A percentile compares a stretch with the other conserved stretches of the same genome.
Evolutionary conservation across 2,329 filamentous ascomycete genomes (phyloP).

Genomic region (Thermochaetoides dissita): DNA sequence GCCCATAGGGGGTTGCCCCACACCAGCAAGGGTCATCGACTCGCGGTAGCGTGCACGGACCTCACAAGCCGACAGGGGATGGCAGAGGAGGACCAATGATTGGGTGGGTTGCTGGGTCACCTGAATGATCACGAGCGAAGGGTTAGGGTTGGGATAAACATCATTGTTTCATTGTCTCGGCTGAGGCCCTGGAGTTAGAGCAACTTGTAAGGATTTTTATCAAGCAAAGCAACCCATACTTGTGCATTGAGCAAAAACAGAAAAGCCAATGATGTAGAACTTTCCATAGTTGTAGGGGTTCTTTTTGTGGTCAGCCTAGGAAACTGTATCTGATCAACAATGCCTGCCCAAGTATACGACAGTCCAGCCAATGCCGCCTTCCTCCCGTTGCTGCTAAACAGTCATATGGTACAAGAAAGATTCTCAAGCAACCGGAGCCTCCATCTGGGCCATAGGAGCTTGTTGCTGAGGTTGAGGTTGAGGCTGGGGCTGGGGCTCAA

Average conservation of each 20-base stretch:
- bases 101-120: not conserved
- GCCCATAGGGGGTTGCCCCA: constrained; percentile 9
- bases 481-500: not conserved
- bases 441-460: not conserved
- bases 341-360: too few species aligned
- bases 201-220: not conserved
- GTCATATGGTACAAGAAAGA: not conserved
- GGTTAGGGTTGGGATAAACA: not conserved
- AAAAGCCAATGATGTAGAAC: too few species aligned
- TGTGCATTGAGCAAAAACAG: too few species aligned
- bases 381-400: too few species aligned
- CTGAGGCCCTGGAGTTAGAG: not conserved
- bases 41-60: constrained; percentile 6
- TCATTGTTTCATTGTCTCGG: not conserved
- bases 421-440: not conserved
- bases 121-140: not conserved
- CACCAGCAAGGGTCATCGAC: not conserved
- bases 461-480: not conserved
- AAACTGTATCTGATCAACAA: too few species aligned
- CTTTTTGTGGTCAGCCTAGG: too few species aligned
- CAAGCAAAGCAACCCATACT: too few species aligned
- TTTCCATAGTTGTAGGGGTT: too few species aligned
- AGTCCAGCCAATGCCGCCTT: too few species aligned
- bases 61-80: not conserved
- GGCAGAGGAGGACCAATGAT: not conserved